Conservation (phyloP, 192 early-diverging fungal genomes). For the Thamnidium elegans region DNA sequence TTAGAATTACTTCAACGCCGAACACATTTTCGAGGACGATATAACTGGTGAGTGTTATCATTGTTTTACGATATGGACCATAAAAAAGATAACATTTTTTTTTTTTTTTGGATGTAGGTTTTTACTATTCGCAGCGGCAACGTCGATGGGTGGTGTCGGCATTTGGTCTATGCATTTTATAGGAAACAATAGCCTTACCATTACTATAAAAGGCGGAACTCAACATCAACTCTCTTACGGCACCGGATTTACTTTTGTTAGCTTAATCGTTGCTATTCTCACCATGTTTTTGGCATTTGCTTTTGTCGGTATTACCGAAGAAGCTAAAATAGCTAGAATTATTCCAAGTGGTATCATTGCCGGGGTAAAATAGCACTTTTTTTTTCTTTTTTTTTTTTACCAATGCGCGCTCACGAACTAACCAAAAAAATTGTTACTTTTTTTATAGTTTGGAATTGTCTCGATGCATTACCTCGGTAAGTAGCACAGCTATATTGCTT, state of each 20-base stretch:
- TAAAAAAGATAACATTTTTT: neutral
- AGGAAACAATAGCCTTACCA: conserved; percentile 32
- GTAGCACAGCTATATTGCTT: conserved; percentile 1
- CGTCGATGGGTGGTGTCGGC: conserved; percentile 39
- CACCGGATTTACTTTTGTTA: conserved; percentile 33
- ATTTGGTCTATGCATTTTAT: conserved; percentile 48
- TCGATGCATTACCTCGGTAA: conserved; percentile 40
- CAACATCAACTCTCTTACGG: conserved; percentile 32
- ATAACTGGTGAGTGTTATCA: conserved; percentile 25
- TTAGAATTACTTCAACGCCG: conserved; percentile 40
- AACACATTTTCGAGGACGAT: conserved; percentile 29
- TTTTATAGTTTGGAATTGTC: conserved; percentile 27
- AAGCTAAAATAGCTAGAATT: conserved; percentile 34
- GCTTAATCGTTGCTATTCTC: conserved; percentile 31
- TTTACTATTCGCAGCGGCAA: conserved; percentile 30
- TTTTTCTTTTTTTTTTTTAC: too few species aligned
- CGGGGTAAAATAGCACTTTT: conserved; percentile 24
- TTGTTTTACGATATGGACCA: neutral
- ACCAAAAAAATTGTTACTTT: neutral
- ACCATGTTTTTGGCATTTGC: conserved; percentile 34
- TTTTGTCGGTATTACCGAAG: conserved; percentile 35
- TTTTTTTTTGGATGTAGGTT: conserved; percentile 16
- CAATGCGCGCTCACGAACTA: too few species aligned
- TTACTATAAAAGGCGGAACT: conserved; percentile 8
- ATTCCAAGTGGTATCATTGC: conserved; percentile 36